Evolutionary conservation across 73 alveolate species (phyloP).

Genomic region (Stentor roeselii): DNA sequence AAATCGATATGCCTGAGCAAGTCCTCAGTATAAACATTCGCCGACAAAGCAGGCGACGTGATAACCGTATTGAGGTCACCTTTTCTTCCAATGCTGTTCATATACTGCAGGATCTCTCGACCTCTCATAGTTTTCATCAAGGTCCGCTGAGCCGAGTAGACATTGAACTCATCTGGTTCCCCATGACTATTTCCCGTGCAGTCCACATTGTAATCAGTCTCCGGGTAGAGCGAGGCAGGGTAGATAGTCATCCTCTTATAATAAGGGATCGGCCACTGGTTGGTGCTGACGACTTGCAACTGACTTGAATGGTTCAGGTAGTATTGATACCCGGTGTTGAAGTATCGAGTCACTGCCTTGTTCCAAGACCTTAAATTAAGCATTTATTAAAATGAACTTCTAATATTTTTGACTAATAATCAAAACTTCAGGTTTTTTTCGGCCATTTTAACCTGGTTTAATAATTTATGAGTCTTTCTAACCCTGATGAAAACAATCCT

Average conservation of each 20-base stretch:
- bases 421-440: too few relatives aligned
- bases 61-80: conserved; percentile 1
- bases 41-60: background rate
- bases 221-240: conserved; percentile 29
- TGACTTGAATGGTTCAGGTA: conserved; percentile 9
- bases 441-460: too few relatives aligned
- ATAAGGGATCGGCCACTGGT: conserved; percentile 33
- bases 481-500: background rate
- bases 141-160: background rate
- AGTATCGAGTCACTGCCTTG: background rate
- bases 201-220: conserved; percentile 26
- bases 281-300: conserved; percentile 17
- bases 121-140: conserved; percentile 17
- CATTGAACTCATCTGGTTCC: conserved; percentile 1
- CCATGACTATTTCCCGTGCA: background rate
- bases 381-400: too few relatives aligned
- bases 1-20: conserved; percentile 1
- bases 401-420: too few relatives aligned
- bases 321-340: background rate
- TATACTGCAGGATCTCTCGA: conserved; percentile 8
- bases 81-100: background rate
- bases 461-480: too few relatives aligned
- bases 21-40: conserved; percentile 20
- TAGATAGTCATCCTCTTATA: background rate
- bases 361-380: background rate